Conservation (phyloP, 2,329 filamentous ascomycete species). For the Aspergillus puulaauensis region DNA sequence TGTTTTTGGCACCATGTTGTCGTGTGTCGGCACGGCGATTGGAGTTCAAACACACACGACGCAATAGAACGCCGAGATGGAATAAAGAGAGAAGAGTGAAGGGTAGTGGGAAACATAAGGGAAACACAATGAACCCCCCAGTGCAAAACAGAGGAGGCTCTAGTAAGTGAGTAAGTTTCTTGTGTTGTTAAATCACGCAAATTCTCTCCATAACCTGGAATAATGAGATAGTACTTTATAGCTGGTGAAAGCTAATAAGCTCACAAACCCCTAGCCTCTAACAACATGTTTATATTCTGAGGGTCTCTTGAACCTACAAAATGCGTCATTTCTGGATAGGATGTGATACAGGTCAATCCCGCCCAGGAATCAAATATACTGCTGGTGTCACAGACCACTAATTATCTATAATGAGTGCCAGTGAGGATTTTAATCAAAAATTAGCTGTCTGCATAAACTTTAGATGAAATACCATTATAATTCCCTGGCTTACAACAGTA, state of each 20-base stretch:
- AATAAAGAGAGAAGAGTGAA: background rate
- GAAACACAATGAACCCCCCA: background rate
- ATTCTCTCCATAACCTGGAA: background rate
- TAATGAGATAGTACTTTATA: background rate
- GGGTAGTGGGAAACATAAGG: background rate
- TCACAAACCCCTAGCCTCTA: background rate
- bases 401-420: background rate
- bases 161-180: background rate
- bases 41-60: background rate
- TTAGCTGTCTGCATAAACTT: no score
- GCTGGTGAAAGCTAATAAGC: background rate
- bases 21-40: background rate
- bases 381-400: background rate
- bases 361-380: background rate
- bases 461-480: no score
- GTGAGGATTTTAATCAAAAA: no score
- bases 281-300: background rate
- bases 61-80: background rate
- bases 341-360: background rate
- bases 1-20: slow-evolving; percentile 5
- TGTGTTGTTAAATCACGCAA: background rate
- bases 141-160: background rate
- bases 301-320: background rate
- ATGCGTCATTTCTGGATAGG: background rate
- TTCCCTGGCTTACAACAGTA: no score